These are phyloP conservation scores for Diaporthe sp. DNA, from an alignment of 2,329 filamentous ascomycete genomes.

Conservation along the genomic window DNA sequence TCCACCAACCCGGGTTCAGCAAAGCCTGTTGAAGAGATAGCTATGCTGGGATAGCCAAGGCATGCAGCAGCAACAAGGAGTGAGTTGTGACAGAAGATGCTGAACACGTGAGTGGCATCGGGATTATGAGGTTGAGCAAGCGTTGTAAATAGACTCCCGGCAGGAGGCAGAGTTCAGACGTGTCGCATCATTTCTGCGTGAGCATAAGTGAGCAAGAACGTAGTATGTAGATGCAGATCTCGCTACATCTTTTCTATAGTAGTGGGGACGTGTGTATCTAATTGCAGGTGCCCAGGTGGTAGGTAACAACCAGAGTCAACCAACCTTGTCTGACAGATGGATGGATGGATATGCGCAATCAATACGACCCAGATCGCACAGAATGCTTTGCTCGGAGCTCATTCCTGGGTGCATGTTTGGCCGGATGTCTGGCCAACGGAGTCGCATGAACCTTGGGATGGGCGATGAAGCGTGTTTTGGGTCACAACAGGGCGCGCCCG, in stretches of 20 bases:
- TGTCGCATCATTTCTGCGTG: background rate
- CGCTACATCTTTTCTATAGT: background rate
- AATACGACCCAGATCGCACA: background rate
- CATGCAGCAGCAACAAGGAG: background rate
- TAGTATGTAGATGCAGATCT: background rate
- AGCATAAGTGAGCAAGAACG: background rate
- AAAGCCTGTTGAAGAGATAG: background rate
- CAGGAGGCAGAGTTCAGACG: background rate
- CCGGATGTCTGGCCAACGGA: constrained; percentile 27
- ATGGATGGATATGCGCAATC: background rate
- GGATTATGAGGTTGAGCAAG: background rate
- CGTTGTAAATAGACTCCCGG: too few relatives aligned
- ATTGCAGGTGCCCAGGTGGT: background rate
- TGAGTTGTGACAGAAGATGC: background rate
- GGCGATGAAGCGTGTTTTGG: constrained; percentile 30
- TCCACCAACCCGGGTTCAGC: background rate
- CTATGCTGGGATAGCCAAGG: background rate
- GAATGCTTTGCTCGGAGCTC: constrained; percentile 1
- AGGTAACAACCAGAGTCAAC: background rate
- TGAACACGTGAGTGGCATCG: background rate
- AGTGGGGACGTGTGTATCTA: background rate
- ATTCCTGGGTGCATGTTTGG: background rate
- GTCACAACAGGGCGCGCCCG: constrained; percentile 2
- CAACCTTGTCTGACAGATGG: background rate
- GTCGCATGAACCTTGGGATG: constrained; percentile 23